Conservation (phyloP, 768 basidiomycete species). For the Trametes cingulata region DNA sequence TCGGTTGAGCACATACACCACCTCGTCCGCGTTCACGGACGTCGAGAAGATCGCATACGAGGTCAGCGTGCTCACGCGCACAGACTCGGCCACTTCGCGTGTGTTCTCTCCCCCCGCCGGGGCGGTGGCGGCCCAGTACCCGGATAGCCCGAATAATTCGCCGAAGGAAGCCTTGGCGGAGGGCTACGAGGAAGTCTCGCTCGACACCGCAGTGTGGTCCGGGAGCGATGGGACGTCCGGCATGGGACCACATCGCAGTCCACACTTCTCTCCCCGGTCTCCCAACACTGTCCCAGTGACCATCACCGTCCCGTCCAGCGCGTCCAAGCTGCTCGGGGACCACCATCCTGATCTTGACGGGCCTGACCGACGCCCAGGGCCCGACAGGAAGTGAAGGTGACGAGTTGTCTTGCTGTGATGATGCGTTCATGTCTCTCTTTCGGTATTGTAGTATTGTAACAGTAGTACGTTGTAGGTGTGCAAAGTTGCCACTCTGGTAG, state of each 20-base stretch:
- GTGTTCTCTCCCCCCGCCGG: not conserved
- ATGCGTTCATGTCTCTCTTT: no score
- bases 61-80: not conserved
- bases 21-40: conserved; percentile 1
- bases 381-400: no score
- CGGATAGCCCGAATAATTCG: not conserved
- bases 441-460: no score
- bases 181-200: not conserved
- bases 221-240: not conserved
- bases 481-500: no score
- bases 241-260: not conserved
- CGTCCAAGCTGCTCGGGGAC: not conserved
- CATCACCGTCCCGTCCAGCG: no score
- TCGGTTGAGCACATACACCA: not conserved
- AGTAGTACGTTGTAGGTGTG: no score
- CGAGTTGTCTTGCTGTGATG: no score
- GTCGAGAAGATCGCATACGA: conserved; percentile 10
- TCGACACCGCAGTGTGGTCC: not conserved
- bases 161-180: not conserved
- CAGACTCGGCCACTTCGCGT: not conserved
- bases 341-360: not conserved
- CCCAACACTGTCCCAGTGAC: no score
- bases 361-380: not conserved
- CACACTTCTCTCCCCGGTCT: no score
- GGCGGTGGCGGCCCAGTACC: not conserved